Conservation (phyloP, 192 early-diverging fungal genomes). For the Backusella parvicylindrica region DNA sequence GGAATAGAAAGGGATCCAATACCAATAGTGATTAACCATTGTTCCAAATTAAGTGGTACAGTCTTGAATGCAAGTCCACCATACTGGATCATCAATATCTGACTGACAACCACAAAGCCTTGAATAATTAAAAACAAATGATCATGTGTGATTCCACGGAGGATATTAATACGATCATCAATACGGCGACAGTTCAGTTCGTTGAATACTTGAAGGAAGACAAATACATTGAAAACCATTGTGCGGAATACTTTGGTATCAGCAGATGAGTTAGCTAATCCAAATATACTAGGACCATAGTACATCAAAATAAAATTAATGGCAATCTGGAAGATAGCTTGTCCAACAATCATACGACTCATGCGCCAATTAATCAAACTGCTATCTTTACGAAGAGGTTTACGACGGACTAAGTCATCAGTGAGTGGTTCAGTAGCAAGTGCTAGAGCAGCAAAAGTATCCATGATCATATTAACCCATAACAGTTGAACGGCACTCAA, state of each 20-base stretch:
- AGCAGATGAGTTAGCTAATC: slow-evolving; percentile 34
- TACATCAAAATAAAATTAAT: slow-evolving; percentile 64
- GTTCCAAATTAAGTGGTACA: slow-evolving; percentile 49
- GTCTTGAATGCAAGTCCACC: slow-evolving; percentile 89
- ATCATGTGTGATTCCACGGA: slow-evolving; percentile 78
- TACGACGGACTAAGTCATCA: slow-evolving; percentile 76
- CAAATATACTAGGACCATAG: slow-evolving; percentile 58
- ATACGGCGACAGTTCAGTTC: slow-evolving; percentile 90
- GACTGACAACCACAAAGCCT: slow-evolving; percentile 42
- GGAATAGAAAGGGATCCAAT: slow-evolving; percentile 79
- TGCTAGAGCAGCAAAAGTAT: slow-evolving; percentile 89
- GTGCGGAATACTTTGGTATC: slow-evolving; percentile 57
- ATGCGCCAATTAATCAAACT: slow-evolving; percentile 84
- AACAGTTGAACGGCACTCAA: slow-evolving; percentile 90
- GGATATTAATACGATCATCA: slow-evolving; percentile 75
- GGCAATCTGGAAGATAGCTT: slow-evolving; percentile 86
- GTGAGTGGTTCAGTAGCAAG: slow-evolving; percentile 90
- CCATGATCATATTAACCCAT: slow-evolving; percentile 96
- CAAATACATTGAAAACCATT: slow-evolving; percentile 91
- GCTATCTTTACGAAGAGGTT: slow-evolving; percentile 71
- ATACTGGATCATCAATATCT: slow-evolving; percentile 81
- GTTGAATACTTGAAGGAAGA: slow-evolving; percentile 94
- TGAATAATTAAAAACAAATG: slow-evolving; percentile 77
- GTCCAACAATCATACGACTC: slow-evolving; percentile 90
- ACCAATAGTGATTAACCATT: slow-evolving; percentile 81